A percentile compares a stretch with the other conserved stretches of the same genome.
phyloP scores from a whole-genome alignment of 176 grass and related monocot species.

The Stipa capillata region DNA sequence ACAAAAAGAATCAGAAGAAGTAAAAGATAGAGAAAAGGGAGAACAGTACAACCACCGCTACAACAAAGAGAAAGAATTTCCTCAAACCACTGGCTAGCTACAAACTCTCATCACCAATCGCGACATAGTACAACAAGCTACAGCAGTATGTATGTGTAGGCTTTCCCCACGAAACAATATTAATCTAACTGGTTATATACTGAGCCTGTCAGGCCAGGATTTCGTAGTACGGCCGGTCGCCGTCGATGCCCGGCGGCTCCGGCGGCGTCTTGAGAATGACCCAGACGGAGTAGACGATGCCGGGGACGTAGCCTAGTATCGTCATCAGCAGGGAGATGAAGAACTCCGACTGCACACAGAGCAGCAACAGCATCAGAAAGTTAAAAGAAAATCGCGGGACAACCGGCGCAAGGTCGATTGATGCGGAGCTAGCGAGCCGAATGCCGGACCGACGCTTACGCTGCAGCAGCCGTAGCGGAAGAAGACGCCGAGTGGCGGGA shows the following conservation, averaged over 20 bases:
- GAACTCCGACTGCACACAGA: slow-evolving; percentile 31
- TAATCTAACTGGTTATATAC: not conserved
- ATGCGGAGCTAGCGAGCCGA: slow-evolving; percentile 1
- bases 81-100: not conserved
- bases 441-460: slow-evolving; percentile 33
- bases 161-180: not conserved
- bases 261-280: slow-evolving; percentile 44
- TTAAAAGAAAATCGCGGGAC: not conserved
- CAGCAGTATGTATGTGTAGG: not conserved
- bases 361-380: not conserved
- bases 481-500: slow-evolving; percentile 83
- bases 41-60: not conserved
- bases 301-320: slow-evolving; percentile 38
- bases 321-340: slow-evolving; percentile 33
- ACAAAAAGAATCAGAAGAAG: no score
- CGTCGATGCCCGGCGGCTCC: slow-evolving; percentile 45
- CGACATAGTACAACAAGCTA: not conserved
- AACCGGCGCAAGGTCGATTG: not conserved
- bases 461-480: slow-evolving; percentile 82
- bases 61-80: not conserved
- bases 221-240: slow-evolving; percentile 34
- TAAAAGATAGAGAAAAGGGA: no score
- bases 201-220: slow-evolving; percentile 27
- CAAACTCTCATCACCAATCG: not conserved
- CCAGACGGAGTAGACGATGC: slow-evolving; percentile 49